A percentile compares a stretch with the other conserved stretches of the same genome.
phyloP scores from a whole-genome alignment of 208 protist species.

The Leptomonas pyrrhocoris region DNA sequence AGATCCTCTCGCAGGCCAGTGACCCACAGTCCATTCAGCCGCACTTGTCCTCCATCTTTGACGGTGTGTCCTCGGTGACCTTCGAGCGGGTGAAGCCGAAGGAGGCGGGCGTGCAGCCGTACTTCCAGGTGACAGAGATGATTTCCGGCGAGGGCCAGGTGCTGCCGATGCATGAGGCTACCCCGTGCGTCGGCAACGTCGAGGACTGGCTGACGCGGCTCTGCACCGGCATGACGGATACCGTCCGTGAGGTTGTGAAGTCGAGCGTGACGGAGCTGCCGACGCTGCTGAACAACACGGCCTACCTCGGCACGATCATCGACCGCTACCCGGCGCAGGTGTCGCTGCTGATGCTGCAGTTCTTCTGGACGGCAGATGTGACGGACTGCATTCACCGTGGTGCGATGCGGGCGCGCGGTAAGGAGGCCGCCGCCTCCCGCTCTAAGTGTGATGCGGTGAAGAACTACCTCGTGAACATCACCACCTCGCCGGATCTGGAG shows the following conservation, averaged over 20 bases:
- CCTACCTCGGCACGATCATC: slow-evolving; percentile 92
- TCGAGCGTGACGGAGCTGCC: slow-evolving; percentile 85
- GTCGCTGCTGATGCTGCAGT: slow-evolving; percentile 95
- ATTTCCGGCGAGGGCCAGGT: slow-evolving; percentile 90
- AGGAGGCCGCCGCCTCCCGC: slow-evolving; percentile 75
- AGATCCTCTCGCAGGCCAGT: slow-evolving; percentile 97
- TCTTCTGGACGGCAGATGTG: slow-evolving; percentile 96
- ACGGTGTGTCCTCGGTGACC: slow-evolving; percentile 87
- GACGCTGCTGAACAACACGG: slow-evolving; percentile 84
- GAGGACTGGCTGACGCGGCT: slow-evolving; percentile 95
- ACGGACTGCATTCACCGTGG: slow-evolving; percentile 93
- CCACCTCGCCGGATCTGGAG: slow-evolving; percentile 87
- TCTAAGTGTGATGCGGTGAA: slow-evolving; percentile 90
- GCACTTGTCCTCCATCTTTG: slow-evolving; percentile 95
- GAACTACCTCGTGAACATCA: slow-evolving; percentile 92
- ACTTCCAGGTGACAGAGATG: slow-evolving; percentile 93
- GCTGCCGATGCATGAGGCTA: slow-evolving; percentile 87
- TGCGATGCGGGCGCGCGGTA: slow-evolving; percentile 76
- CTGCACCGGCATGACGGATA: slow-evolving; percentile 91
- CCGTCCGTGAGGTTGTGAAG: slow-evolving; percentile 91
- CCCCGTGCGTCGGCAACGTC: slow-evolving; percentile 92
- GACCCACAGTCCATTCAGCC: slow-evolving; percentile 95
- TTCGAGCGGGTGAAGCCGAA: slow-evolving; percentile 94
- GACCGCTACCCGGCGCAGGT: slow-evolving; percentile 95
- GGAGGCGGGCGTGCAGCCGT: slow-evolving; percentile 86